Conservation (phyloP, 2,329 filamentous ascomycete genomes). For the Neonectria punicea region DNA sequence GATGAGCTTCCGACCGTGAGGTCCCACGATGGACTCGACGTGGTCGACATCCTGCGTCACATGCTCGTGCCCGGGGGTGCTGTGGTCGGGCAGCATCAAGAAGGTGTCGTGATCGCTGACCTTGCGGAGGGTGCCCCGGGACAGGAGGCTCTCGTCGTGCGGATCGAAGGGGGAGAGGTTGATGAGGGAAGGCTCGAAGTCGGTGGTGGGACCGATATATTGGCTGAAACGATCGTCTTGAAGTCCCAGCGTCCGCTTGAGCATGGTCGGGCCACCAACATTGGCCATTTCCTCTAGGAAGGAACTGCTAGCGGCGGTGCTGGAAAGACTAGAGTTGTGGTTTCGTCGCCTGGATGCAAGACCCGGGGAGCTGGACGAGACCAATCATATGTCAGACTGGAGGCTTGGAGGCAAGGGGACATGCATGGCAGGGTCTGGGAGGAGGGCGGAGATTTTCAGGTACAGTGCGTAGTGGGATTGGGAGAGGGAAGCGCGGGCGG, state of each 20-base stretch:
- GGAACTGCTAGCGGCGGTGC: slow-evolving; percentile 69
- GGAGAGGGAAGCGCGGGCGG: slow-evolving; percentile 20
- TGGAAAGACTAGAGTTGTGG: slow-evolving; percentile 68
- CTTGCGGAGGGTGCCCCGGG: slow-evolving; percentile 75
- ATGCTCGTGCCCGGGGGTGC: slow-evolving; percentile 77
- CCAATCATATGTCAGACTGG: slow-evolving; percentile 62
- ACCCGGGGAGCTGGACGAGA: slow-evolving; percentile 63
- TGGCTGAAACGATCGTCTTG: slow-evolving; percentile 83
- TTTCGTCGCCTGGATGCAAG: slow-evolving; percentile 62
- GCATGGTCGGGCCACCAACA: slow-evolving; percentile 71
- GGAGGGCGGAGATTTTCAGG: slow-evolving; percentile 35
- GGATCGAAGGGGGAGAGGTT: slow-evolving; percentile 83
- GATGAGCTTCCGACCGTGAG: slow-evolving; percentile 80
- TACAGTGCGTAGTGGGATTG: slow-evolving; percentile 20
- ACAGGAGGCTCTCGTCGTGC: slow-evolving; percentile 81
- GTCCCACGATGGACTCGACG: slow-evolving; percentile 79
- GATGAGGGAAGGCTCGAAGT: slow-evolving; percentile 86
- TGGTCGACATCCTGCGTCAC: slow-evolving; percentile 74
- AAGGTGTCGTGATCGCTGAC: slow-evolving; percentile 84
- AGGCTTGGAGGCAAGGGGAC: slow-evolving; percentile 34
- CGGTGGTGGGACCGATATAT: slow-evolving; percentile 84
- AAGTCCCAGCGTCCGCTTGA: slow-evolving; percentile 78
- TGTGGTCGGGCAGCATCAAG: slow-evolving; percentile 79
- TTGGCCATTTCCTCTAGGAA: slow-evolving; percentile 78
- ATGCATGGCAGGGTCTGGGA: slow-evolving; percentile 30